Evolutionary conservation across 306 rosid genomes (phyloP), one percentile per base, ranked within the genome.

Genomic region (Malus sylvestris): DNA sequence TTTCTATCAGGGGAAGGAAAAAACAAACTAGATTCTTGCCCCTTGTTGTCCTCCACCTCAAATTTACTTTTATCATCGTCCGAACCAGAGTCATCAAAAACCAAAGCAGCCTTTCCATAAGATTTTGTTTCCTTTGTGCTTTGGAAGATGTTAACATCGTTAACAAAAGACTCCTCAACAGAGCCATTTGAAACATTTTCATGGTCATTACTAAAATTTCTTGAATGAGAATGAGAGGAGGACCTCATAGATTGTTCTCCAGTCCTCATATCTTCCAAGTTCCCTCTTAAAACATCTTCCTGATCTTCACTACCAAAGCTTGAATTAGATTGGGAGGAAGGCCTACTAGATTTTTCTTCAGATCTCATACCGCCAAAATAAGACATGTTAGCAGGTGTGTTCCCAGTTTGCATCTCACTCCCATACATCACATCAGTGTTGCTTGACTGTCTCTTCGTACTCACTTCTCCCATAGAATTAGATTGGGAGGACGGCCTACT

Each of bases 61-160:
- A 81, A 83, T 71, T 81, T 81, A 68, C 71, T 52, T 66, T 85
- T 82, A 87, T 83, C 91, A 70, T 82, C 92, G 19, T 91, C 99
- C 12, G 93, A 87, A 61, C 77, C 91, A 25, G 84, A 91, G 79
- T 92, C 92, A 67, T 95, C 99, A 82, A 92, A 95, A 45, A 76
- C 82, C 75, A 78, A 79, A 60, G 90, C 35, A 76, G 85, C 71
- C 73, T 85, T 76, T 67, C 80, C 87, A 68, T 78, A 69, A 60
- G 87, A 83, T 83, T 71, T 74, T 23, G 73, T 78, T 75, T 81
- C 86, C 72, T 30, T 63, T 62, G 76, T 74, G 77, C 71, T 81
- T 42, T 75, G 57, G 51, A 4, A 63, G 5, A 73, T 74, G 71
- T 75, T 87, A 76, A 80, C 85, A 86, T 84, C 87, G 27, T 76